Conservation (phyloP, 2,329 filamentous ascomycete species). For the Chlorencoelia australis region DNA sequence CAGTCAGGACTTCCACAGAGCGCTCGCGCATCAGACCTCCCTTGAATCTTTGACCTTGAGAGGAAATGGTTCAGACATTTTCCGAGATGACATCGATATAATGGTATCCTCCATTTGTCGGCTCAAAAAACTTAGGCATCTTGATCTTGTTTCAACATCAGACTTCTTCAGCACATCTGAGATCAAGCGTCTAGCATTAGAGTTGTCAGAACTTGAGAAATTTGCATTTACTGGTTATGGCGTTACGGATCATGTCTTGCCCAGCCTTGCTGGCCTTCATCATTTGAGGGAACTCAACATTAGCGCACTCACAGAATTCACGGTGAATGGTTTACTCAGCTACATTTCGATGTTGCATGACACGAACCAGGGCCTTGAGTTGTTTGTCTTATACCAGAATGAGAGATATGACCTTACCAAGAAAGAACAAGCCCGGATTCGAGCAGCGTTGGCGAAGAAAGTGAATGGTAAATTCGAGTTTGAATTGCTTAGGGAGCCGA, state of each 20-base stretch:
- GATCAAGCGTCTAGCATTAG: constrained; percentile 35
- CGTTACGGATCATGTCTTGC: constrained; percentile 38
- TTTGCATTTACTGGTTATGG: constrained; percentile 46
- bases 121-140: constrained; percentile 39
- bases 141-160: constrained; percentile 42
- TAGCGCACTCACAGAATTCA: constrained; percentile 45
- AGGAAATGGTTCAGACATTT: constrained; percentile 37
- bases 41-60: constrained; percentile 37
- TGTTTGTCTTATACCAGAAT: constrained; percentile 27
- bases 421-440: constrained; percentile 20
- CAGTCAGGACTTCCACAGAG: constrained; percentile 41
- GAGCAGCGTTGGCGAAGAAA: constrained; percentile 19
- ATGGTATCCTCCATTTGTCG: constrained; percentile 41
- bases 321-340: constrained; percentile 36
- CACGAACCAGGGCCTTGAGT: constrained; percentile 25
- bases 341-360: constrained; percentile 32
- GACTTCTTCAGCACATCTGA: constrained; percentile 41
- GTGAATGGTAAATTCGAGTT: constrained; percentile 30
- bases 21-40: constrained; percentile 38
- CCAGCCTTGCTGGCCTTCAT: constrained; percentile 34
- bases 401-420: constrained; percentile 20
- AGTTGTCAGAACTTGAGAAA: constrained; percentile 38
- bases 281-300: constrained; percentile 43
- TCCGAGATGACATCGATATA: constrained; percentile 36
- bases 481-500: constrained; percentile 21